A percentile compares a stretch with the other conserved stretches of the same genome.
Conservation (phyloP, 371 early-diverging fungal species). For the Lichtheimia ornata region DNA sequence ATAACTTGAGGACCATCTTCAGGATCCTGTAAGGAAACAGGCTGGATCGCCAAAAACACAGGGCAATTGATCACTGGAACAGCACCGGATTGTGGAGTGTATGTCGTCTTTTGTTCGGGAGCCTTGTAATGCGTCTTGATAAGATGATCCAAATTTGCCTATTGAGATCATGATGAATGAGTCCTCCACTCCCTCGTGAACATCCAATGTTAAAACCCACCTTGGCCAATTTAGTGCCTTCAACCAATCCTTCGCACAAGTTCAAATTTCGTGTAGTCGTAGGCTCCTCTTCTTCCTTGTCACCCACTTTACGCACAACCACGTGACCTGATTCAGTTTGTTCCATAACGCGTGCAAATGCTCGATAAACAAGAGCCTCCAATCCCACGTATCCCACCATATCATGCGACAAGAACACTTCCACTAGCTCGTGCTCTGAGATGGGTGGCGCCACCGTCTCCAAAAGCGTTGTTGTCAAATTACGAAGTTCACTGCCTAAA, state of each 20-base stretch:
- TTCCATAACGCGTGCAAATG: conserved; percentile 70
- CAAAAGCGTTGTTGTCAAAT: conserved; percentile 52
- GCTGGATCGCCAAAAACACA: conserved; percentile 68
- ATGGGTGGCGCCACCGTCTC: conserved; percentile 72
- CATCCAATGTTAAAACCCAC: conserved; percentile 12
- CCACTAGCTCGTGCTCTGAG: conserved; percentile 69
- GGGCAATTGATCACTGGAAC: conserved; percentile 60
- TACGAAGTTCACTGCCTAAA: conserved; percentile 50
- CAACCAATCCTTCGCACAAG: conserved; percentile 59
- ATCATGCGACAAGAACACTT: conserved; percentile 65
- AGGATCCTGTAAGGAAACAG: conserved; percentile 43
- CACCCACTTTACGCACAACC: conserved; percentile 53
- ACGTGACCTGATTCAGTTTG: conserved; percentile 71
- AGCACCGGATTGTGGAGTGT: conserved; percentile 39
- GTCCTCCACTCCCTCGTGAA: not conserved
- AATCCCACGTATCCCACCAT: conserved; percentile 64
- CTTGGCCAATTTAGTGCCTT: conserved; percentile 61
- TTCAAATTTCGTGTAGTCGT: conserved; percentile 53
- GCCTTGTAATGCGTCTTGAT: conserved; percentile 49
- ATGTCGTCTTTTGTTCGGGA: conserved; percentile 21
- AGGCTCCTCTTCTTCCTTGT: conserved; percentile 30
- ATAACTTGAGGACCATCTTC: conserved; percentile 39
- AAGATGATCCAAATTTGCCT: conserved; percentile 59
- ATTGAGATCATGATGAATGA: conserved; percentile 2
- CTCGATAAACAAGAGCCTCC: conserved; percentile 60